phyloP scores from a whole-genome alignment of 225 moss, liverwort and hornwort genomes.

The Physcomitrellopsis africana region DNA sequence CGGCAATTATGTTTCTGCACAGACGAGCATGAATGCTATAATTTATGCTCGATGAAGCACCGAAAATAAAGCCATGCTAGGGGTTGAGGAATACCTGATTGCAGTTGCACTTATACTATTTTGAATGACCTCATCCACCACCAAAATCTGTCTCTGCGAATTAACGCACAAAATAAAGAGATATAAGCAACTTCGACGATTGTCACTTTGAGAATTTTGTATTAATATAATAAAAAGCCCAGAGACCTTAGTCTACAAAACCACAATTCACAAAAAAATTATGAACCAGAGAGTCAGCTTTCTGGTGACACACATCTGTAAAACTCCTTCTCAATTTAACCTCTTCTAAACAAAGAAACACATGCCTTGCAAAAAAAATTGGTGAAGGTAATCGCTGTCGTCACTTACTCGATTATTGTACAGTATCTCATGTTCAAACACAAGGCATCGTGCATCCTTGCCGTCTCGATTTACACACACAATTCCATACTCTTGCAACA shows the following conservation, averaged over 20 bases:
- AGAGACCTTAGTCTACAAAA: background rate
- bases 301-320: background rate
- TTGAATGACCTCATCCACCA: conserved; percentile 78
- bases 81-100: conserved; percentile 56
- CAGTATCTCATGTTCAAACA: conserved; percentile 84
- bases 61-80: background rate
- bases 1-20: conserved; percentile 2
- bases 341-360: conserved; percentile 7
- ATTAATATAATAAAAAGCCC: background rate
- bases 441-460: conserved; percentile 72
- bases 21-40: background rate
- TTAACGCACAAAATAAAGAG: conserved; percentile 18
- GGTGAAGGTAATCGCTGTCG: background rate
- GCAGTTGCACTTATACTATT: conserved; percentile 88
- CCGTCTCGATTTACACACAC: conserved; percentile 80
- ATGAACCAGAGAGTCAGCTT: background rate
- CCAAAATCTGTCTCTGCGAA: conserved; percentile 69
- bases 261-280: conserved; percentile 2
- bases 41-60: background rate
- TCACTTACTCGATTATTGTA: conserved; percentile 74
- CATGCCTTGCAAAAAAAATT: background rate
- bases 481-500: conserved; percentile 86
- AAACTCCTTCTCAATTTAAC: background rate
- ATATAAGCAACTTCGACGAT: conserved; percentile 2
- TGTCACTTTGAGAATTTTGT: background rate